phyloP scores from a whole-genome alignment of 208 protist species.

The Lotmaria passim region DNA sequence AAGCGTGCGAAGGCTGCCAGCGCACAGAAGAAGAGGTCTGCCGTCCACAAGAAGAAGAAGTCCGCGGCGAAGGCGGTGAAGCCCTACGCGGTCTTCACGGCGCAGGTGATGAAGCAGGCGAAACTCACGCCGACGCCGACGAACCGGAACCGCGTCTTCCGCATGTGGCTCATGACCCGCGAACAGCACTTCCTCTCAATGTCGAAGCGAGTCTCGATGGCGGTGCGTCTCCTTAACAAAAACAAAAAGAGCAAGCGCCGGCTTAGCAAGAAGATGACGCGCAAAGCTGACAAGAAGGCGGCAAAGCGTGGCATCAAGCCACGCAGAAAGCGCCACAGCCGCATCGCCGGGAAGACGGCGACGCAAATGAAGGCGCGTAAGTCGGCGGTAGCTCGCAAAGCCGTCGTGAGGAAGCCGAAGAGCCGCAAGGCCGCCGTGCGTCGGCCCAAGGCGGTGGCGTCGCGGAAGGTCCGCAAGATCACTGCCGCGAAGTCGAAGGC shows the following conservation, averaged over 20 bases:
- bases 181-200: conserved; percentile 26
- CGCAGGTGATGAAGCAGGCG: conserved; percentile 27
- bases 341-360: not conserved
- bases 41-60: too few species aligned
- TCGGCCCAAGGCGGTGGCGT: not conserved
- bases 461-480: conserved; percentile 16
- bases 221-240: conserved; percentile 37
- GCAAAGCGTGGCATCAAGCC: conserved; percentile 6
- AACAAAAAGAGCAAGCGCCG: conserved; percentile 1
- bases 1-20: not conserved
- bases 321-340: not conserved
- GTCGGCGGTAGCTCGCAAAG: not conserved
- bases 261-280: conserved; percentile 18
- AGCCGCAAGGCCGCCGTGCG: not conserved
- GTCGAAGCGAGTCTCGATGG: conserved; percentile 32
- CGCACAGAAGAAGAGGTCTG: too few species aligned
- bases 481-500: not conserved
- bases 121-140: conserved; percentile 16
- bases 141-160: conserved; percentile 23
- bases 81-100: conserved; percentile 32
- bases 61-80: not conserved
- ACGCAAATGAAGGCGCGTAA: conserved; percentile 4
- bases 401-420: not conserved
- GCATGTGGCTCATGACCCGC: conserved; percentile 36
- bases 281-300: conserved; percentile 19